Conservation (phyloP, 495 filamentous ascomycete genomes). For the Aspergillus bridgeri region DNA sequence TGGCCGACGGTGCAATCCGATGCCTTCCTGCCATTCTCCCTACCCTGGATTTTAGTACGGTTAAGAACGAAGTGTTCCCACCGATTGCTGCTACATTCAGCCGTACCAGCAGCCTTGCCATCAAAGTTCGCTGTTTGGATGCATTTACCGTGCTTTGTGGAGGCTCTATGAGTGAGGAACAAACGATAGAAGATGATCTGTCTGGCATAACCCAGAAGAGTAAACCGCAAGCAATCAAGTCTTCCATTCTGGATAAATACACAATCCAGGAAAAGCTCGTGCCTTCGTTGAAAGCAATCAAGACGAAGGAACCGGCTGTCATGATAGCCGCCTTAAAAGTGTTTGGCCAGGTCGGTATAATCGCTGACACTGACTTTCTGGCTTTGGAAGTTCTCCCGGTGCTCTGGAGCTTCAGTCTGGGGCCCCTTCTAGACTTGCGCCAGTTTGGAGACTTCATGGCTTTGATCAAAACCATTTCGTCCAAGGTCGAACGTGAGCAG, state of each 20-base stretch:
- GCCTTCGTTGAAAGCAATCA: slow-evolving; percentile 85
- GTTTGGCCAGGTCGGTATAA: slow-evolving; percentile 72
- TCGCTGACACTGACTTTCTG: slow-evolving; percentile 88
- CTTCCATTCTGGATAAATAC: slow-evolving; percentile 88
- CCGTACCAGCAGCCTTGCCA: slow-evolving; percentile 85
- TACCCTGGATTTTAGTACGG: slow-evolving; percentile 88
- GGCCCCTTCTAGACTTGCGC: slow-evolving; percentile 77
- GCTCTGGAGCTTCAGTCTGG: slow-evolving; percentile 89
- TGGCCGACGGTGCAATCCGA: slow-evolving; percentile 80
- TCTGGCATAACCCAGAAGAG: slow-evolving; percentile 55
- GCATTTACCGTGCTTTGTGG: slow-evolving; percentile 89
- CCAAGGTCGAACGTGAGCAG: slow-evolving; percentile 82
- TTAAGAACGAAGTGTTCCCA: slow-evolving; percentile 94
- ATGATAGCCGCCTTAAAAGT: slow-evolving; percentile 92
- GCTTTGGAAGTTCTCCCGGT: slow-evolving; percentile 86
- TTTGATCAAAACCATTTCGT: slow-evolving; percentile 75
- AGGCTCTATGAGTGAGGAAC: slow-evolving; percentile 46
- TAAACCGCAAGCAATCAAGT: slow-evolving; percentile 54
- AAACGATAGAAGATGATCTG: slow-evolving; percentile 60
- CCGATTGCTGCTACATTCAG: slow-evolving; percentile 85
- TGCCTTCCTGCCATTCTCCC: slow-evolving; percentile 71
- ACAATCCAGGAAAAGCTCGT: slow-evolving; percentile 96
- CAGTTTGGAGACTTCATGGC: slow-evolving; percentile 89
- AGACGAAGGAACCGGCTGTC: slow-evolving; percentile 95
- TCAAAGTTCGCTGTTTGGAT: slow-evolving; percentile 88